Base-by-base conservation (phyloP, 495 filamentous ascomycete species). In the Aspergillus homomorphus region DNA sequence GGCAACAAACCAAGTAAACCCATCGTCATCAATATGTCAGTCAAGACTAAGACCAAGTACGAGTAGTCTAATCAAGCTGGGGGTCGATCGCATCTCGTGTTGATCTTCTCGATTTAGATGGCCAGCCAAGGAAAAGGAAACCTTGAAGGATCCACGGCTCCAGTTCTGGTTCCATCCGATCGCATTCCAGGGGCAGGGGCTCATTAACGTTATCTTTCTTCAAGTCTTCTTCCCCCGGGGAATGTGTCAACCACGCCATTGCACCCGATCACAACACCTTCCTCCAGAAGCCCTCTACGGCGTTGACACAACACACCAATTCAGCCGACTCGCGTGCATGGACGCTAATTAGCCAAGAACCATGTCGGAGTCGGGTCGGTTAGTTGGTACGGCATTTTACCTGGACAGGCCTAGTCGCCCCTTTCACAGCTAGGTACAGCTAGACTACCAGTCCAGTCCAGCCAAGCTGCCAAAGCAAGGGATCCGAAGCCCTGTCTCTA, bases 121-220 rank as follows among this genome's bases (percentile, higher is more conserved):
- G 33, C 33, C 33, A 2, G 33, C 33, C 33, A 18, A 28, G 51
- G 23, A 26, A 46, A 46, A 55, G 43, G 58, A 60, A 54, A 38
- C 58, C 28, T 33, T 33, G 19, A 30, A 41, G 64, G 64, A 57
- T 52, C 65, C 43, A 42, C 20, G n/a, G 48, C 53, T 48, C n/a
- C 53, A 30, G 20, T n/a, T 20, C 24, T 50, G 30, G 22, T 12
- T n/a, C n/a, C 9, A 46, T 26, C 42, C 23, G 28, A 49, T 56
- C 46, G 46, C 56, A 43, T 19, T 53, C 51, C 42, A 54, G 51
- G 51, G 9, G 23, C 48, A 51, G 48, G 46, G 48, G 23, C 4
- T 38, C 6, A 7, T 38, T 7, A 5, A 50, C 30, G 12, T 18
- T n/a, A n/a, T n/a, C n/a, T n/a, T n/a, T n/a, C n/a, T n/a, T n/a